Evolutionary conservation across 495 filamentous ascomycete genomes (phyloP).

Genomic region (Xylaria telfairii): DNA sequence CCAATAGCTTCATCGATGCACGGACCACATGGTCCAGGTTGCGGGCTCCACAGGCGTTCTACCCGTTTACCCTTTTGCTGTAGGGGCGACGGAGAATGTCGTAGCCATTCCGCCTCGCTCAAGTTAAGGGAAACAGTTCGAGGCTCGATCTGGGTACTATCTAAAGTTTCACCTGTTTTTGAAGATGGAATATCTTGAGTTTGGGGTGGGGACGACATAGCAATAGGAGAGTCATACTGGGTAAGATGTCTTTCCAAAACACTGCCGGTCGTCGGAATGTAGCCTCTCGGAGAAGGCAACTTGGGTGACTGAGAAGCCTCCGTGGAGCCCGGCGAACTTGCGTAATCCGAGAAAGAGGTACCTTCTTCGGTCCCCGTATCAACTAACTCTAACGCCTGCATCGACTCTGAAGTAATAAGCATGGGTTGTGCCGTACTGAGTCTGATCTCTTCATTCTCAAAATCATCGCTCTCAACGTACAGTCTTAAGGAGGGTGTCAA

Average conservation of each 20-base stretch:
- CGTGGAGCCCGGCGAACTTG: slow-evolving; percentile 37
- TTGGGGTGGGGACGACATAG: slow-evolving; percentile 30
- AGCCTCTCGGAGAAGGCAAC: slow-evolving; percentile 39
- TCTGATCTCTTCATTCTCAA: slow-evolving; percentile 45
- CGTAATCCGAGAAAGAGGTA: slow-evolving; percentile 44
- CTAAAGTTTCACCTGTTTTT: slow-evolving; percentile 9
- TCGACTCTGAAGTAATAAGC: slow-evolving; percentile 33
- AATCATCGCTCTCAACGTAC: slow-evolving; percentile 47
- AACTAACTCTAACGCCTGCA: slow-evolving; percentile 33
- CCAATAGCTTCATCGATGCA: not conserved
- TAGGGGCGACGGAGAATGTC: slow-evolving; percentile 44
- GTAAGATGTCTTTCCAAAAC: slow-evolving; percentile 42
- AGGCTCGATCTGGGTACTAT: not conserved
- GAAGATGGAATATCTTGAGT: slow-evolving; percentile 17
- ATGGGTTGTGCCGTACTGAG: slow-evolving; percentile 41
- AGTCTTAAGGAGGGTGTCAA: slow-evolving; percentile 49
- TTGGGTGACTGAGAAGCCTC: slow-evolving; percentile 30
- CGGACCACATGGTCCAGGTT: slow-evolving; percentile 2
- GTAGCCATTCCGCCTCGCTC: slow-evolving; percentile 50
- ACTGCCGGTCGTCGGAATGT: slow-evolving; percentile 45
- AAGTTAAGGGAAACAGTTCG: slow-evolving; percentile 30
- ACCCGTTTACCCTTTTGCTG: slow-evolving; percentile 18
- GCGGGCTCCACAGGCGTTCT: slow-evolving; percentile 31
- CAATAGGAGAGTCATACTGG: slow-evolving; percentile 33
- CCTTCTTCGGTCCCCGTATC: slow-evolving; percentile 29